Evolutionary conservation across 139 green algal genomes (phyloP).

Genomic region (Ettlia oleoabundans): DNA sequence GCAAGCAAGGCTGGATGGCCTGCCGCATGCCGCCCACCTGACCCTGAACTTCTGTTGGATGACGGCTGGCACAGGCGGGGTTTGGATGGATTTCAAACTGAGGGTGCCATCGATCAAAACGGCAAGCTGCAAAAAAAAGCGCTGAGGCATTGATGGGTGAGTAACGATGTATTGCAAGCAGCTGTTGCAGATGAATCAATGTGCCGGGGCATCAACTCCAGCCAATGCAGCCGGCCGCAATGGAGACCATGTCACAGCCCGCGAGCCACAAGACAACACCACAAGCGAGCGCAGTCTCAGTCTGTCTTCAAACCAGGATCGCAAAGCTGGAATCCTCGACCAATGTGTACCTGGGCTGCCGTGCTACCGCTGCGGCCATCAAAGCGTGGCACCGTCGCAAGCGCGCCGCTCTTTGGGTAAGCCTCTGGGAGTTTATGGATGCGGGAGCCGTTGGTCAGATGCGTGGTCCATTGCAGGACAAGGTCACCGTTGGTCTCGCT

Average conservation of each 20-base stretch:
- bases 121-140: not conserved
- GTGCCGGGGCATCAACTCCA: not conserved
- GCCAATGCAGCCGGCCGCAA: not conserved
- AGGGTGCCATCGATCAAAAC: constrained; percentile 2
- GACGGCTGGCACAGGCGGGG: constrained; percentile 9
- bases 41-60: not conserved
- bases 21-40: not conserved
- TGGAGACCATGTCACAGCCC: not conserved
- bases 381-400: not conserved
- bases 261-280: not conserved
- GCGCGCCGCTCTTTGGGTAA: not conserved
- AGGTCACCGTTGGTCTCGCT: not conserved
- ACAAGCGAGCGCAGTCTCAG: not conserved
- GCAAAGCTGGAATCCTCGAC: not conserved
- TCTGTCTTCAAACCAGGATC: not conserved
- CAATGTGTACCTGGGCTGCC: not conserved
- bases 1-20: not conserved
- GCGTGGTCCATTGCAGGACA: constrained; percentile 3
- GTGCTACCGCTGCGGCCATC: constrained; percentile 4
- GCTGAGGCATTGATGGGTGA: not conserved
- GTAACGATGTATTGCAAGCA: not conserved
- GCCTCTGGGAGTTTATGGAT: not conserved
- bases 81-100: not conserved
- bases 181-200: too few relatives aligned
- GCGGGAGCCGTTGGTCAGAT: not conserved